Conservation (phyloP, 345 rosid species). For the Erysimum cheiranthoides region DNA sequence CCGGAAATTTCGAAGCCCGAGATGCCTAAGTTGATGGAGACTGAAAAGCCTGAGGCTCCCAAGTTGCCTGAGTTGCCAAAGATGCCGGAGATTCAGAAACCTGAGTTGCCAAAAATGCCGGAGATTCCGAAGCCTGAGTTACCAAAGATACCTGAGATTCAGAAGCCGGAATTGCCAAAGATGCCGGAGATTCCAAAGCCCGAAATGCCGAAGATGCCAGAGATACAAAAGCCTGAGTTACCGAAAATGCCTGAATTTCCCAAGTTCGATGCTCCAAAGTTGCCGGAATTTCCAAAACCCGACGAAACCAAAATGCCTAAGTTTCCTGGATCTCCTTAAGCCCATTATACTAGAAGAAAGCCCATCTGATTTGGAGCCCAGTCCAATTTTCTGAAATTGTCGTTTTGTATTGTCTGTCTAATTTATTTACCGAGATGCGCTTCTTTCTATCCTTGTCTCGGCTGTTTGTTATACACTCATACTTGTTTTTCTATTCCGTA, state of each 20-base stretch:
- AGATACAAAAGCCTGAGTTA: conserved; percentile 22
- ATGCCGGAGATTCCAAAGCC: conserved; percentile 25
- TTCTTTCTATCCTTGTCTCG: not conserved
- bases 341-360: conserved; percentile 6
- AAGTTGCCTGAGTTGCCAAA: not conserved
- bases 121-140: conserved; percentile 20
- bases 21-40: not conserved
- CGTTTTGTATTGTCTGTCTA: not conserved
- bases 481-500: not conserved
- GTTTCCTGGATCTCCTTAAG: conserved; percentile 24
- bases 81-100: not conserved
- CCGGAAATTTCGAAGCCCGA: not conserved
- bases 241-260: conserved; percentile 34
- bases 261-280: not conserved
- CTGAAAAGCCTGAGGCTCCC: not conserved
- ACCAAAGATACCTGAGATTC: conserved; percentile 4
- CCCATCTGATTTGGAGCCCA: conserved; percentile 6
- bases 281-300: conserved; percentile 27
- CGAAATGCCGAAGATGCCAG: conserved; percentile 27
- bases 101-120: not conserved
- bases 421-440: not conserved
- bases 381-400: not conserved
- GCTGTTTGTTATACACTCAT: not conserved
- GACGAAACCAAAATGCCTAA: conserved; percentile 17
- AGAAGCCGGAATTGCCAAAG: conserved; percentile 4